These are phyloP conservation scores for Microstroma glucosiphilum DNA, from an alignment of 1,284 basidiomycete genomes.

Conservation along the genomic window DNA sequence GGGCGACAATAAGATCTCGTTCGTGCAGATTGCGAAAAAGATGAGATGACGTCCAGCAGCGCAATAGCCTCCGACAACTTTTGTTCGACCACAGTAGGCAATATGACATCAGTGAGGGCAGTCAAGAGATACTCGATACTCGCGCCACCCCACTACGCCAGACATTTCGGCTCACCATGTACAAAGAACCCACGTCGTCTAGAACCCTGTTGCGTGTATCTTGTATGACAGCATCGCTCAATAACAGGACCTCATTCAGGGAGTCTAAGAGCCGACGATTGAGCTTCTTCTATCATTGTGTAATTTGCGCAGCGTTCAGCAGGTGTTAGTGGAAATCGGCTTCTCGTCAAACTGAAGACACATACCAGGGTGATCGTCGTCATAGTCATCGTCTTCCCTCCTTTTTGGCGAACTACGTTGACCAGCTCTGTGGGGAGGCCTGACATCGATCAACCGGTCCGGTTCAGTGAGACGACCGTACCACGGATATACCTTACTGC, in stretches of 20 bases:
- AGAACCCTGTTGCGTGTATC: constrained; percentile 25
- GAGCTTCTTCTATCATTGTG: constrained; percentile 9
- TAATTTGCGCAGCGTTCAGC: no score
- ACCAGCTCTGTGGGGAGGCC: constrained; percentile 2
- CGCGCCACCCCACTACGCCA: not conserved
- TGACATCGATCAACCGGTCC: no score
- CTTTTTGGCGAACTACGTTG: constrained; percentile 5
- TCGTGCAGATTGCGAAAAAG: constrained; percentile 22
- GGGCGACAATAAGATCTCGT: constrained; percentile 19
- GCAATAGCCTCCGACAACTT: constrained; percentile 33
- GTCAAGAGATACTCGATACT: not conserved
- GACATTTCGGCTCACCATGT: constrained; percentile 21
- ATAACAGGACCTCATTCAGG: constrained; percentile 17
- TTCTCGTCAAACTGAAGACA: not conserved
- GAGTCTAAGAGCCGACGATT: constrained; percentile 16
- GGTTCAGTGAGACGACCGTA: no score
- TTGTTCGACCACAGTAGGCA: no score
- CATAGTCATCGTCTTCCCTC: constrained; percentile 10
- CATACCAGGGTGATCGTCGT: not conserved
- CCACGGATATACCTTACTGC: no score
- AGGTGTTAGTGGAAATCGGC: no score
- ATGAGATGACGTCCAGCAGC: constrained; percentile 32
- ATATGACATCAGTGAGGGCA: constrained; percentile 9
- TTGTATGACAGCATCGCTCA: constrained; percentile 59
- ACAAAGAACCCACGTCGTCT: constrained; percentile 21